phyloP scores from a whole-genome alignment of 73 alveolate species.

The Breviolum minutum region DNA sequence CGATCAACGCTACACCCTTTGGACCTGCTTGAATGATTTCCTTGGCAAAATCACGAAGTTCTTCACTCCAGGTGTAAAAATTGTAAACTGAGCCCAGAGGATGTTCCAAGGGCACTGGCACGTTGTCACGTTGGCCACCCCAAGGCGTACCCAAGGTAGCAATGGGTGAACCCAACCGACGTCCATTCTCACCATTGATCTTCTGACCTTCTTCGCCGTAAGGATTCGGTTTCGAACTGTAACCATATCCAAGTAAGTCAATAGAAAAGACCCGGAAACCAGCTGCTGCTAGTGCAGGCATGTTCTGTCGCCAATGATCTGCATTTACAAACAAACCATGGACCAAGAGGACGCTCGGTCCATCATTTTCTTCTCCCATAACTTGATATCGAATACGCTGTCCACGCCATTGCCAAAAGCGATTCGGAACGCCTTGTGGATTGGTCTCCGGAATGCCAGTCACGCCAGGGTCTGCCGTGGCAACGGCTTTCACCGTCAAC shows the following conservation, averaged over 20 bases:
- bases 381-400: constrained; percentile 73
- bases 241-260: constrained; percentile 85
- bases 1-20: constrained; percentile 47
- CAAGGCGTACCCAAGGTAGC: constrained; percentile 49
- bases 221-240: constrained; percentile 83
- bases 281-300: constrained; percentile 91
- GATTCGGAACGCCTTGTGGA: constrained; percentile 81
- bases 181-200: constrained; percentile 93
- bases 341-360: constrained; percentile 77
- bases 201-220: constrained; percentile 46
- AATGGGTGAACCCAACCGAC: constrained; percentile 53
- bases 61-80: constrained; percentile 93
- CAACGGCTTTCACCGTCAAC: neutral
- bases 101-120: constrained; percentile 62
- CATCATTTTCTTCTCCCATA: constrained; percentile 63
- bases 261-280: constrained; percentile 86
- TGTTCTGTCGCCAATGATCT: constrained; percentile 81
- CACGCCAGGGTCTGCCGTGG: neutral
- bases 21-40: constrained; percentile 66
- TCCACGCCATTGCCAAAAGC: constrained; percentile 91
- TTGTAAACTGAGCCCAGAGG: constrained; percentile 85
- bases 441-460: constrained; percentile 58
- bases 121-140: constrained; percentile 32
- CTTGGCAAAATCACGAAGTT: constrained; percentile 64
- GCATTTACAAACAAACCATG: constrained; percentile 94